These are phyloP conservation scores for Pyrenopolyporus hunteri DNA, from an alignment of 495 filamentous ascomycete genomes.

Conservation along the genomic window DNA sequence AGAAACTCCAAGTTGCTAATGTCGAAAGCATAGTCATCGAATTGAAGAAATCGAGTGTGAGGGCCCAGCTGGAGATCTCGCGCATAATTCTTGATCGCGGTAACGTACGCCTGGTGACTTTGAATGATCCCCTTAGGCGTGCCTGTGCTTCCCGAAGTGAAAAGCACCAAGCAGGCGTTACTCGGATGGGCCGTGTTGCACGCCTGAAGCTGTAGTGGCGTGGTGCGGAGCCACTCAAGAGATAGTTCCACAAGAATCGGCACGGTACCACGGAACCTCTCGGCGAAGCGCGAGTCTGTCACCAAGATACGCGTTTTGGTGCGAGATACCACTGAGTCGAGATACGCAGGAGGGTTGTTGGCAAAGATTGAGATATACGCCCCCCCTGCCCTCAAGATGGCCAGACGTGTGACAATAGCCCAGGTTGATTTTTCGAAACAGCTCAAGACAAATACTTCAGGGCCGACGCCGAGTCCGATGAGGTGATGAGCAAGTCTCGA, in stretches of 20 bases:
- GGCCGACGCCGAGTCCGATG: background rate
- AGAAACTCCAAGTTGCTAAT: conserved; percentile 50
- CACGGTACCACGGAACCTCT: too few species aligned
- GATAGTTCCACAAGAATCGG: conserved; percentile 17
- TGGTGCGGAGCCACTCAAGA: conserved; percentile 1
- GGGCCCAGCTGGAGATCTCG: conserved; percentile 45
- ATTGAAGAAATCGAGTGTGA: conserved; percentile 51
- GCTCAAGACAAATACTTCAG: background rate
- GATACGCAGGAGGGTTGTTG: too few species aligned
- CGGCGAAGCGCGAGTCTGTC: too few species aligned
- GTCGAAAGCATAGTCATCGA: conserved; percentile 54
- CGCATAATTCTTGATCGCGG: conserved; percentile 46
- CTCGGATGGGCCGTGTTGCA: conserved; percentile 3
- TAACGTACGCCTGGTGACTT: conserved; percentile 34
- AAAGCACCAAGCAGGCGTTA: conserved; percentile 45
- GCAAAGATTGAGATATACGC: too few species aligned
- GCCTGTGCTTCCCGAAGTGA: conserved; percentile 55
- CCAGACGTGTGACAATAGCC: too few species aligned
- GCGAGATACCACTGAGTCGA: too few species aligned
- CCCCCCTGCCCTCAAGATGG: too few species aligned
- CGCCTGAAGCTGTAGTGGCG: background rate
- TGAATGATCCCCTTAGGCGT: conserved; percentile 53
- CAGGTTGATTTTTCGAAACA: conserved; percentile 7
- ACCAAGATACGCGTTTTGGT: too few species aligned
- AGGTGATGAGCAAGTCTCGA: background rate